phyloP scores from a whole-genome alignment of 257 asterid species.

The Echium plantagineum region DNA sequence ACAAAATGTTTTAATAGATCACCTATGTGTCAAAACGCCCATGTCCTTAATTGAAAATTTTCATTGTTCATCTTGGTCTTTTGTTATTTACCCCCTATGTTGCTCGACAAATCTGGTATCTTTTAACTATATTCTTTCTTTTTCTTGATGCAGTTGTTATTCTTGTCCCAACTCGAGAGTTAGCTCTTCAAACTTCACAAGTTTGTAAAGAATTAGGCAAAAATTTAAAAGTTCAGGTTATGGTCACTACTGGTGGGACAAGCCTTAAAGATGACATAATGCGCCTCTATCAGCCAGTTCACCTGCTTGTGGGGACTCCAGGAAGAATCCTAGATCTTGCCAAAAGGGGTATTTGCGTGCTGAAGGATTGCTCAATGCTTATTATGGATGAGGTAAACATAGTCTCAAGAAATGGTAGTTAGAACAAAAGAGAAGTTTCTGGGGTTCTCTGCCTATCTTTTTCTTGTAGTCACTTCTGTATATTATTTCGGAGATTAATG shows the following conservation, averaged over 20 bases:
- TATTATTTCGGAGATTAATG: no score
- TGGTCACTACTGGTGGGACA: slow-evolving; percentile 92
- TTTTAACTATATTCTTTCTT: neutral
- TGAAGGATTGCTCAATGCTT: slow-evolving; percentile 61
- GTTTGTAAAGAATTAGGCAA: slow-evolving; percentile 90
- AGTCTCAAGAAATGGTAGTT: no score
- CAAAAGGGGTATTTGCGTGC: slow-evolving; percentile 46
- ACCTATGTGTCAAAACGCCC: no score
- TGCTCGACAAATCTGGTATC: no score
- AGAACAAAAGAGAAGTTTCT: no score
- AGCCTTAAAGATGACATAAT: slow-evolving; percentile 83
- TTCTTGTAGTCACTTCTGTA: no score
- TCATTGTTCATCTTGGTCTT: no score
- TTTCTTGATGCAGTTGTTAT: slow-evolving; percentile 48
- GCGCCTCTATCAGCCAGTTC: slow-evolving; percentile 90
- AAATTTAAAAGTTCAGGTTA: slow-evolving; percentile 61
- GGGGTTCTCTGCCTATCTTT: no score
- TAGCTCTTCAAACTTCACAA: slow-evolving; percentile 84
- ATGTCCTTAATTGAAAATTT: no score
- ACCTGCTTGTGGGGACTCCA: slow-evolving; percentile 88
- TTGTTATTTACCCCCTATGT: no score
- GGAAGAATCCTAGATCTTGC: slow-evolving; percentile 89
- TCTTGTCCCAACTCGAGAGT: slow-evolving; percentile 76
- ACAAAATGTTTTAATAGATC: no score
- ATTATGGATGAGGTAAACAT: slow-evolving; percentile 71